Conservation (phyloP, 371 early-diverging fungal genomes). For the Rhizopus sp. region DNA sequence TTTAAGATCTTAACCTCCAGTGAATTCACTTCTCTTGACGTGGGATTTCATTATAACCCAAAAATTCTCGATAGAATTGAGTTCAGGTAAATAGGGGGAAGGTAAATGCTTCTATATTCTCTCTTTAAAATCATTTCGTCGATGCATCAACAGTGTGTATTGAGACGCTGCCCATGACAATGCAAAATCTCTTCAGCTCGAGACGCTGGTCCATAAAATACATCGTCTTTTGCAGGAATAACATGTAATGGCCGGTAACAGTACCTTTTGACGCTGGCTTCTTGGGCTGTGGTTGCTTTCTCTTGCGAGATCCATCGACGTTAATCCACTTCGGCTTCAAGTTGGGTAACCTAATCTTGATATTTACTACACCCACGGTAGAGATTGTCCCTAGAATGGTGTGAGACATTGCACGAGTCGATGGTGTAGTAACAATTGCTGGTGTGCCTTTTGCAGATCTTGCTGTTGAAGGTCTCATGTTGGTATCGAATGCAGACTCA, state of each 20-base stretch:
- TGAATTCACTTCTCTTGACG: conserved; percentile 6
- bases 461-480: conserved; percentile 12
- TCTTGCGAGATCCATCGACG: conserved; percentile 11
- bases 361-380: conserved; percentile 13
- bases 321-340: conserved; percentile 1
- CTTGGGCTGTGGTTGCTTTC: conserved; percentile 1
- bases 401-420: conserved; percentile 6
- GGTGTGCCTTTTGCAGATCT: conserved; percentile 14
- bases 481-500: conserved; percentile 13
- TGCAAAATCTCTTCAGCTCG: conserved; percentile 6
- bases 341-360: conserved; percentile 1
- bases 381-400: conserved; percentile 10
- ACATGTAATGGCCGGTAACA: conserved; percentile 3
- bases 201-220: conserved; percentile 4
- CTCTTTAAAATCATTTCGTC: conserved; percentile 3
- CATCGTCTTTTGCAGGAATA: conserved; percentile 2
- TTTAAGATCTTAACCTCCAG: background rate
- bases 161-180: conserved; percentile 17
- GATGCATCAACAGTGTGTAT: conserved; percentile 10
- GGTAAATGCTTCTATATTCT: conserved; percentile 11
- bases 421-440: conserved; percentile 10
- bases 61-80: conserved; percentile 14
- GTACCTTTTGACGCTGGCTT: conserved; percentile 7
- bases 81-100: conserved; percentile 12
- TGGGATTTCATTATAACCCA: conserved; percentile 6